Evolutionary conservation across 2,329 filamentous ascomycete species (phyloP), one percentile per base, ranked within the genome.

Genomic region (Mycogone perniciosa): DNA sequence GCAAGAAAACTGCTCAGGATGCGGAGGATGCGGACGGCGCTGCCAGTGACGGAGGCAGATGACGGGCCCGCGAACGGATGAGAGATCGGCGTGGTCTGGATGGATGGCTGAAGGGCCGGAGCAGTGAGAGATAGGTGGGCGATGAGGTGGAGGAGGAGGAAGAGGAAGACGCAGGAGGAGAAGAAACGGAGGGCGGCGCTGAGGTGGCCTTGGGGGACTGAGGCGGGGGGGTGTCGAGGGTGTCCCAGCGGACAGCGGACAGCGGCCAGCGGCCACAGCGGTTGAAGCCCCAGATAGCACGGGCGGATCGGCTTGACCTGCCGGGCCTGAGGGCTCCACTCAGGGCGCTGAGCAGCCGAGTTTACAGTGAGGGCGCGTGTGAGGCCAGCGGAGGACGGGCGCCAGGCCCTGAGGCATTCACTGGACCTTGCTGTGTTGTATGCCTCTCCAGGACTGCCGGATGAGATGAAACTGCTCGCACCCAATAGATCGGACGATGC

Each of bases 221-320:
- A 31, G 9, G 46, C 46, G 51, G 51, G 47, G 48, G 51, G 51
- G 50, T 50, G 48, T 46, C 51, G 48, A 43, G 39, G 34, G 51
- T 37, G 51, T 34, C 31, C 29, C 45, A 51, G 35, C 37, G 48
- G 48, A 42, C 31, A 51, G 49, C 40, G 40, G 40, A 29, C 40
- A 20, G 33, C 50, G 50, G 50, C 20, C 50, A 52, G 50, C 50
- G 52, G 47, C 53, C 53, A 46, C 50, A 55, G 53, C 51, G 39
- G 44, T 38, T 33, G 52, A 50, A 40, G 52, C 52, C 52, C 52
- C 45, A 29, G 20, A 27, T 39, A 40, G 51, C 44, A 56, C 55
- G 54, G 54, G 55, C 50, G 55, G 51, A 57, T 57, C 55, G 55
- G 55, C 55, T 48, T 54, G 54, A 46, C 52, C 46, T 56, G 52